Evolutionary conservation across 345 rosid genomes (phyloP).

Genomic region (Viola odorata): DNA sequence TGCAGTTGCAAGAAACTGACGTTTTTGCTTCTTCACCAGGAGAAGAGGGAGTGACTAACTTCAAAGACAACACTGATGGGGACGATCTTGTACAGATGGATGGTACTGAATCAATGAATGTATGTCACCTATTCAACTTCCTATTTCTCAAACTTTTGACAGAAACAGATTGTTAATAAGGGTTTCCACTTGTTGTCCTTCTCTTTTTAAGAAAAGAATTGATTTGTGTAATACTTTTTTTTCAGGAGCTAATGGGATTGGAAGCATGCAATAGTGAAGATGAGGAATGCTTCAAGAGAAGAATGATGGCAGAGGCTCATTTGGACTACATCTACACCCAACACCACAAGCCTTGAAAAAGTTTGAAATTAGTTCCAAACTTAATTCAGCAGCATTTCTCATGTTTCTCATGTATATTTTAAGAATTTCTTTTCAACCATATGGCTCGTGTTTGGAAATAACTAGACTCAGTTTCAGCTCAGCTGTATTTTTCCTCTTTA

Average conservation of each 20-base stretch:
- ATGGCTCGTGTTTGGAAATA: background rate
- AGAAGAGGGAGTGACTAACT: constrained; percentile 21
- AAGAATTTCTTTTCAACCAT: background rate
- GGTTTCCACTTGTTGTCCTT: background rate
- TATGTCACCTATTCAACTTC: constrained; percentile 2
- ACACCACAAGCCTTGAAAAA: constrained; percentile 49
- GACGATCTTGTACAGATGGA: constrained; percentile 20
- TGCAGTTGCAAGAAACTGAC: background rate
- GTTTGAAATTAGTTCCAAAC: no score
- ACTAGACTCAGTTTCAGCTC: background rate
- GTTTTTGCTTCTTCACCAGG: constrained; percentile 22
- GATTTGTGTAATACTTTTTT: background rate
- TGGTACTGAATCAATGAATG: constrained; percentile 26
- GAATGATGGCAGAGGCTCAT: constrained; percentile 61
- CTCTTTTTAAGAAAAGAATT: background rate
- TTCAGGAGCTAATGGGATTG: constrained; percentile 46
- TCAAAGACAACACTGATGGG: constrained; percentile 15
- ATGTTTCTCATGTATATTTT: background rate
- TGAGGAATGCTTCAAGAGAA: constrained; percentile 59
- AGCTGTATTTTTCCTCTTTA: background rate
- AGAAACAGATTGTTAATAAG: background rate
- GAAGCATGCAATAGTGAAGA: constrained; percentile 45
- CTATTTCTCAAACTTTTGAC: background rate
- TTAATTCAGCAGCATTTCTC: background rate
- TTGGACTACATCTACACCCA: constrained; percentile 91